These are phyloP conservation scores for Podila verticillata DNA, from an alignment of 192 early-diverging fungal species.

Conservation along the genomic window DNA sequence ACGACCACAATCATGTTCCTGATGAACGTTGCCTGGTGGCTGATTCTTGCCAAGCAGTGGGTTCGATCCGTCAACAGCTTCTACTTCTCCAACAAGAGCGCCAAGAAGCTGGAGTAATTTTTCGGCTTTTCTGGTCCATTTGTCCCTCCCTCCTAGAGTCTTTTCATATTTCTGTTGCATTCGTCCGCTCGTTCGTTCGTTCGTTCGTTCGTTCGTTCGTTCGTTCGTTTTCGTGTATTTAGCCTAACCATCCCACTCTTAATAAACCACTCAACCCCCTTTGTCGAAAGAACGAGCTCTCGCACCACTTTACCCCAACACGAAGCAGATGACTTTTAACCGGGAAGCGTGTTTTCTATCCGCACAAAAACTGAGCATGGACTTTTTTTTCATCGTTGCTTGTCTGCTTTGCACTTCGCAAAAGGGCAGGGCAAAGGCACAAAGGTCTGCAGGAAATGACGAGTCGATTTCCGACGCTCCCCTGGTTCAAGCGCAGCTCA, in stretches of 20 bases:
- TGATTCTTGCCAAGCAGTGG: conserved; percentile 51
- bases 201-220: not conserved
- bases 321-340: too few species aligned
- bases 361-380: too few species aligned
- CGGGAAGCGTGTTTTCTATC: too few species aligned
- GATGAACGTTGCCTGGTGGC: conserved; percentile 46
- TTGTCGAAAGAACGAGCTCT: not conserved
- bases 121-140: not conserved
- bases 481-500: too few species aligned
- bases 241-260: not conserved
- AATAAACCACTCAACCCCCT: not conserved
- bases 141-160: not conserved
- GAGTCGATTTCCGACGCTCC: too few species aligned
- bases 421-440: too few species aligned
- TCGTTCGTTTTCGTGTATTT: not conserved
- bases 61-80: conserved; percentile 35
- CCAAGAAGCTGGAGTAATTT: conserved; percentile 38
- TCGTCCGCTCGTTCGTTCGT: not conserved
- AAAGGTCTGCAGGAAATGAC: too few species aligned
- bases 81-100: conserved; percentile 34
- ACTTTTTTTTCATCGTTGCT: too few species aligned
- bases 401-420: too few species aligned
- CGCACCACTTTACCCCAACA: too few species aligned
- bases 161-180: not conserved
- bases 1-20: conserved; percentile 48